Conservation (phyloP, 225 moss, liverwort and hornwort genomes). For the Asterella californica region DNA sequence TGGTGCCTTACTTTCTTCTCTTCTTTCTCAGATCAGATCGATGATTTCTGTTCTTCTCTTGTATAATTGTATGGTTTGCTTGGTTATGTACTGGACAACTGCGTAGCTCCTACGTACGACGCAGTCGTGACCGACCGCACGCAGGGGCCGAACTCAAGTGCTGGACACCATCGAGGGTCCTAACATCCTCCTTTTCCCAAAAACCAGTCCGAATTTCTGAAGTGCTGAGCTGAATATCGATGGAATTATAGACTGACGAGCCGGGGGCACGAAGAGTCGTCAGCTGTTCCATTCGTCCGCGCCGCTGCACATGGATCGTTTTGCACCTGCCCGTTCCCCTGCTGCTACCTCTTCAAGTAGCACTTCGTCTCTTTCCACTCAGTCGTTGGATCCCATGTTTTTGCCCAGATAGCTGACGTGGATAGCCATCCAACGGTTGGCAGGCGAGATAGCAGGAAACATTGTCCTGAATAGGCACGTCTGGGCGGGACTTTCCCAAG, state of each 20-base stretch:
- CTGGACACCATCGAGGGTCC: neutral
- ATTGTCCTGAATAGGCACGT: neutral
- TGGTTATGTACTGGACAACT: too few relatives aligned
- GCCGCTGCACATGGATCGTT: constrained; percentile 20
- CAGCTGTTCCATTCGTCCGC: constrained; percentile 18
- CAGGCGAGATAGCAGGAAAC: neutral
- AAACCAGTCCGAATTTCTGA: neutral
- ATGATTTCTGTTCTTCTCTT: neutral
- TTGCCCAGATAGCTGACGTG: constrained; percentile 16
- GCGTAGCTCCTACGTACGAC: neutral
- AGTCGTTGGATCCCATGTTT: neutral
- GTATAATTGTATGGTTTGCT: neutral
- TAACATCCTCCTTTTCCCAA: neutral
- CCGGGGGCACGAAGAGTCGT: neutral
- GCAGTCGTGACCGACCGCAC: neutral
- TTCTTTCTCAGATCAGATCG: neutral
- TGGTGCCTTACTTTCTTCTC: constrained; percentile 1
- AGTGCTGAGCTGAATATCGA: neutral
- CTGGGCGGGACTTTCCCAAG: too few relatives aligned
- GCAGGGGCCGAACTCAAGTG: constrained; percentile 4
- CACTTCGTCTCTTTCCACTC: neutral
- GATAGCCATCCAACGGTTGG: constrained; percentile 15
- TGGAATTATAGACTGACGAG: constrained; percentile 7
- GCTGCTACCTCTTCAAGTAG: neutral
- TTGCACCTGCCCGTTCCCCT: constrained; percentile 13